A percentile compares a stretch with the other conserved stretches of the same genome.
phyloP scores from a whole-genome alignment of 169 alveolate species.

The Cystoisospora suis region DNA sequence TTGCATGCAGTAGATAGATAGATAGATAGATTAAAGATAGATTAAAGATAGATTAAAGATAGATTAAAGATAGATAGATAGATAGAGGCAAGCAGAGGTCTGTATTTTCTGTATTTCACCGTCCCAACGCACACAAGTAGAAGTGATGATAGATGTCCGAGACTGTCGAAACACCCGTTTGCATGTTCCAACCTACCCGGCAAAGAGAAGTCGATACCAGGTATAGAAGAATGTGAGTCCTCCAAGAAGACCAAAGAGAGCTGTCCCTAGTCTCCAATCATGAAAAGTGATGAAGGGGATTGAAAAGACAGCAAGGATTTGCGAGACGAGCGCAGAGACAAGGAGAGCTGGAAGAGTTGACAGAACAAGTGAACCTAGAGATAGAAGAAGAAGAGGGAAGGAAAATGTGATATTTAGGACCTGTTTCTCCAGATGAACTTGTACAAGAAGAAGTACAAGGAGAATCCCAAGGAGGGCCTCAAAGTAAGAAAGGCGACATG shows the following conservation, averaged over 20 bases:
- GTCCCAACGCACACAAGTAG: too few species aligned
- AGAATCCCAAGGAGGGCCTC: neutral
- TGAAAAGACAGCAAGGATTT: neutral
- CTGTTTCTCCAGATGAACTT: neutral
- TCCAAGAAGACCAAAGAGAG: neutral
- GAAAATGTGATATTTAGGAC: neutral
- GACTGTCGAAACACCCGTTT: too few species aligned
- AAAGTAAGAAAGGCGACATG: neutral
- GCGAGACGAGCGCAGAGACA: neutral
- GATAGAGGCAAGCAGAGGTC: too few species aligned
- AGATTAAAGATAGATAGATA: too few species aligned
- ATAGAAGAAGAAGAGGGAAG: neutral
- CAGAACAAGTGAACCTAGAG: neutral
- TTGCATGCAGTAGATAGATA: too few species aligned
- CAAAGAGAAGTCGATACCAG: neutral
- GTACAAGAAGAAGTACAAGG: neutral
- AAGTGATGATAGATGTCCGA: too few species aligned
- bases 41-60: too few species aligned
- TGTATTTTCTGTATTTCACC: too few species aligned
- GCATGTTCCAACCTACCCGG: neutral
- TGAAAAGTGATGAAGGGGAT: slow-evolving; percentile 9
- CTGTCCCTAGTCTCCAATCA: neutral
- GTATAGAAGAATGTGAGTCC: neutral
- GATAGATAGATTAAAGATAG: too few species aligned
- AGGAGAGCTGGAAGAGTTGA: neutral